Evolutionary conservation across 768 basidiomycete species (phyloP), one percentile per base, ranked within the genome.

Genomic region (Lactarius hatsudake): DNA sequence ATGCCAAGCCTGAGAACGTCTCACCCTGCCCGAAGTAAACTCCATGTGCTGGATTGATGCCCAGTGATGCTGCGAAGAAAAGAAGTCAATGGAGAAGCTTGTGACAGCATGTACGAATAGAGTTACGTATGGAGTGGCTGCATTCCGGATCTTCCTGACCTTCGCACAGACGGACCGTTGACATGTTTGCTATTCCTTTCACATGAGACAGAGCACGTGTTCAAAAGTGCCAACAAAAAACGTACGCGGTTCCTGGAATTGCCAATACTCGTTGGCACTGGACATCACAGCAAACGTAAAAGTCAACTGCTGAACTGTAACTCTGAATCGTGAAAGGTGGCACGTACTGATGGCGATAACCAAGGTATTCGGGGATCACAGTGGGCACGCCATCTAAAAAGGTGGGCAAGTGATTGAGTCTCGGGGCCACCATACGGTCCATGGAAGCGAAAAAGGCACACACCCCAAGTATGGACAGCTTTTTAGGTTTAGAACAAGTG

Each of bases 321-420:
- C 17, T 30, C 15, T 30, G 13, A 26, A 28, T 54, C 20, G 7
- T 20, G 59, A 26, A 55, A 67, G 23, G 38, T 4, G 36, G 26
- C 17, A 58, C 72, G 62, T 71, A 83, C 74, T 78, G 83, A 64
- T 84, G 84, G 51, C 72, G 77, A 71, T 86, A 85, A 20, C 83
- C 84, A 17, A 83, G 73, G 38, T 34, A 68, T 61, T 77, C 75
- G 34, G 80, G 80, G 54, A 85, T 74, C 69, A 85, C 79, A 6
- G 82, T 84, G 5, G 84, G 83, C 9, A 85, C 81, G 9, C 84
- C 83, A 65, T 85, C 84, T 82, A 58, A 26, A 26, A 30, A 10
- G 13, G 23, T 2, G 26, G 60, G 20, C 18, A 26, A 26, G 55
- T 32, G n/a, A n/a, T 28, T 60, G 30, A 61, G 13, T 26, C 20